Evolutionary conservation across 495 filamentous ascomycete genomes (phyloP).

Genomic region (Darksidea phi): DNA sequence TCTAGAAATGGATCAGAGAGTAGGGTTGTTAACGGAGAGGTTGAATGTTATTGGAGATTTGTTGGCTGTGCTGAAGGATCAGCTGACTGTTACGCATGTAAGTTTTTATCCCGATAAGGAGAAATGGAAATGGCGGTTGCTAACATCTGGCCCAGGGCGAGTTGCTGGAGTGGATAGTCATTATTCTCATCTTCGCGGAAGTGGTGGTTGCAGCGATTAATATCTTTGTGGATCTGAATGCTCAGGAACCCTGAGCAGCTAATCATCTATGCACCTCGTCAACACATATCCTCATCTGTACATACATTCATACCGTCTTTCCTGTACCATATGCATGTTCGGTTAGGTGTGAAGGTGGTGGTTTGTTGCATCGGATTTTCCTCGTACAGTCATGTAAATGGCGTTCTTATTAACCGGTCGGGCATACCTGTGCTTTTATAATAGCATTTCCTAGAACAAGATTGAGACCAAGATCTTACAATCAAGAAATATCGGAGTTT

Average conservation of each 20-base stretch:
- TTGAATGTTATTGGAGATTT: constrained; percentile 93
- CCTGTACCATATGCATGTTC: no score
- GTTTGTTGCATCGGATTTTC: no score
- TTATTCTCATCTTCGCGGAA: constrained; percentile 92
- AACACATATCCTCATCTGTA: no score
- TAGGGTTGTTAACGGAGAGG: constrained; percentile 83
- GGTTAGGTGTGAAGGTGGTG: no score
- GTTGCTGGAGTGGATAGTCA: constrained; percentile 58
- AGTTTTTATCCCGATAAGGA: neutral
- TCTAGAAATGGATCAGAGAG: constrained; percentile 95
- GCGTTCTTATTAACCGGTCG: no score
- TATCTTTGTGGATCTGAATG: constrained; percentile 92
- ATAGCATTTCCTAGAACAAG: no score
- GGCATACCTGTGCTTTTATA: no score
- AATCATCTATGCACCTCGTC: no score
- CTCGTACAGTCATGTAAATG: no score
- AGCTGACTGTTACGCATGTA: constrained; percentile 85
- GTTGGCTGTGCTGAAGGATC: constrained; percentile 90
- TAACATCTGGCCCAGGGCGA: constrained; percentile 24
- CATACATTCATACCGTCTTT: no score
- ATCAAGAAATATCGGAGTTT: no score
- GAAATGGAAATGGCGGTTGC: neutral
- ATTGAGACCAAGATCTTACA: no score
- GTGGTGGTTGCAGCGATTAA: constrained; percentile 94
- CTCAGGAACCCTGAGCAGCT: constrained; percentile 48